phyloP scores from a whole-genome alignment of 2,329 filamentous ascomycete species.

The Trichoderma sp. region DNA sequence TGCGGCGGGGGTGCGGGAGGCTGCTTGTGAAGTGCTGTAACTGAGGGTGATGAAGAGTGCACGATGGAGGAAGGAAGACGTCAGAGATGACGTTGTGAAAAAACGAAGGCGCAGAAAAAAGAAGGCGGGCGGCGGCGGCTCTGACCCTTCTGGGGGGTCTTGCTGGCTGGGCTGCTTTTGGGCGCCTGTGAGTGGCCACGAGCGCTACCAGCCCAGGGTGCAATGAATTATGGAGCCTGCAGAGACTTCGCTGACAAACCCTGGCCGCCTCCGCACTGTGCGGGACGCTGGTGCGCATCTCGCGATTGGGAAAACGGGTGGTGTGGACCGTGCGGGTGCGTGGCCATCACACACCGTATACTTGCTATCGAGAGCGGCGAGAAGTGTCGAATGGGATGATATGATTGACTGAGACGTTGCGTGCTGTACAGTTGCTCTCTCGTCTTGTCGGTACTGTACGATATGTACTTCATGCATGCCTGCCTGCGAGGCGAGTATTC shows the following conservation, averaged over 20 bases:
- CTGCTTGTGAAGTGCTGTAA: constrained; percentile 22
- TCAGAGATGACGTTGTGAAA: constrained; percentile 51
- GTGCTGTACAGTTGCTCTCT: background rate
- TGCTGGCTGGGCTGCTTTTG: constrained; percentile 17
- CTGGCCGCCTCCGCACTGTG: constrained; percentile 11
- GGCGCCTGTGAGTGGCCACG: constrained; percentile 7
- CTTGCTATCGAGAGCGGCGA: background rate
- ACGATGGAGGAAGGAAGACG: constrained; percentile 44
- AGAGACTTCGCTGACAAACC: constrained; percentile 24
- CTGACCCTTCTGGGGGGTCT: constrained; percentile 16
- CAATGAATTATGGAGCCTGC: constrained; percentile 24
- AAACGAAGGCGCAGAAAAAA: constrained; percentile 41
- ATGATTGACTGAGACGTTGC: background rate
- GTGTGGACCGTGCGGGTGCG: background rate
- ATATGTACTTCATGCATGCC: background rate
- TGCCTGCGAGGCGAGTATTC: background rate
- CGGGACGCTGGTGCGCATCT: constrained; percentile 2
- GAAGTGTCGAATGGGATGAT: background rate
- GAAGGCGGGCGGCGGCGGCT: constrained; percentile 33
- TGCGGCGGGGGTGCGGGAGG: background rate
- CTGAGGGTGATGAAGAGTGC: constrained; percentile 37
- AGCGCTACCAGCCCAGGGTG: constrained; percentile 27
- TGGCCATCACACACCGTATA: background rate
- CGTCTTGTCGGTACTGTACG: constrained; percentile 3
- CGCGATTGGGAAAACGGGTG: constrained; percentile 9